phyloP scores from a whole-genome alignment of 176 grass and related monocot genomes.

The Themeda triandra region DNA sequence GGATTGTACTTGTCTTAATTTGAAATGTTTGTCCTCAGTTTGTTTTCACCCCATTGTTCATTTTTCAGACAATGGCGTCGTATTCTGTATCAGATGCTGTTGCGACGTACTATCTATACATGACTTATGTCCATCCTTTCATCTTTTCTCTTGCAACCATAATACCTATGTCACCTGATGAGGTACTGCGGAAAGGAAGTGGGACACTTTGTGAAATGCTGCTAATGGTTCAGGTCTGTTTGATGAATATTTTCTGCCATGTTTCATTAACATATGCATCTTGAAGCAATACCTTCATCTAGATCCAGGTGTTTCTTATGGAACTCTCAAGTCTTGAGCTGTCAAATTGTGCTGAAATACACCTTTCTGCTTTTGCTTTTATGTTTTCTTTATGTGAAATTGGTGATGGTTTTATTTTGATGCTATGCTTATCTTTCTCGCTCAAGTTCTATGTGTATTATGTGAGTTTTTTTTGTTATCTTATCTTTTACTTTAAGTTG shows the following conservation, averaged over 20 bases:
- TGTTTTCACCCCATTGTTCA: conserved; percentile 22
- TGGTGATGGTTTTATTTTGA: not conserved
- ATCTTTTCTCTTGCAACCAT: conserved; percentile 99
- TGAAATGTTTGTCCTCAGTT: conserved; percentile 14
- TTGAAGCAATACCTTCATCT: not conserved
- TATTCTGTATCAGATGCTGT: conserved; percentile 99
- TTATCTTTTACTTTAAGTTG: not conserved
- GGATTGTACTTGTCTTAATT: conserved; percentile 2
- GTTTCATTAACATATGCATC: conserved; percentile 9
- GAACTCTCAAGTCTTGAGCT: not conserved
- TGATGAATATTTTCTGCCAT: conserved; percentile 28
- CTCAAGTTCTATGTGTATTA: not conserved
- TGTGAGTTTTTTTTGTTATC: not conserved
- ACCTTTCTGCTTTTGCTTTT: not conserved
- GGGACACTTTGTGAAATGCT: conserved; percentile 99
- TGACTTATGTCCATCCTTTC: conserved; percentile 99
- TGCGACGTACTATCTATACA: conserved; percentile 93
- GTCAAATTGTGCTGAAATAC: conserved; percentile 5
- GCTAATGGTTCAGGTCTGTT: conserved; percentile 90
- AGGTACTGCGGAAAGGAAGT: conserved; percentile 94
- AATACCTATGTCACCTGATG: conserved; percentile 94
- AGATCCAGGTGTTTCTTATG: not conserved
- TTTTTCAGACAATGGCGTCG: conserved; percentile 96
- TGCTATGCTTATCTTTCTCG: not conserved
- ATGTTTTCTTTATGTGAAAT: conserved; percentile 15